Base-by-base conservation (phyloP, 2,329 filamentous ascomycete genomes). In the Neophaeococcomyces aloes region DNA sequence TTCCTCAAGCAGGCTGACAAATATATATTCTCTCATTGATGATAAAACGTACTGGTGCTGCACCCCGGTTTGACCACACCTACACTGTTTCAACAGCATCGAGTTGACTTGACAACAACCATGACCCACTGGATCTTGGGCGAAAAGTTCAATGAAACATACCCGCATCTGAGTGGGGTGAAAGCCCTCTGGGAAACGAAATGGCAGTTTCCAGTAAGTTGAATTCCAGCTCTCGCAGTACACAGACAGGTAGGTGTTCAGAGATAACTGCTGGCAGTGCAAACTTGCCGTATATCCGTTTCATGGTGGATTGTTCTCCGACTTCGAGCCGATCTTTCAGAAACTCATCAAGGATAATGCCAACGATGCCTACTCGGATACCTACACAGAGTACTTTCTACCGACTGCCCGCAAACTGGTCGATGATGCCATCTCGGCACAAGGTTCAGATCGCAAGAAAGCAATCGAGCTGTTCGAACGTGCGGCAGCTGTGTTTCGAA, bases 141-240 rank as follows among this genome's bases (percentile, higher is more conserved):
- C 32, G 51, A 52, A n/a, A 51, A 48, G 43, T 53, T 53, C 42
- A 32, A 45, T 36, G 40, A 52, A 29, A 45, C 45, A 8, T 53
- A 50, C 32, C 49, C 49, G 29, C 51, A 52, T 39, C 37, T 53
- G 17, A 47, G 45, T 32, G 47, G 48, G 19, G 77, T 82, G 50
- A 67, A 72, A 55, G 72, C 71, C 7, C 64, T 83, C 14, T 86
- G 83, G 82, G 78, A 84, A 63, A 82, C 77, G 4, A 85, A 83
- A 61, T 87, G 82, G 82, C 79, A 78, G 61, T 67, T 74, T 53
- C 78, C 78, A 10, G 39, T 42, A 42, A 27, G 39, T 25, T 7
- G 19, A 18, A 11, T 13, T 29, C 29, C 5, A 18, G 35, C 15
- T 17, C 18, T 13, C 13, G 5, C 13, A 15, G 14, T 6, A 15